A percentile compares a stretch with the other conserved stretches of the same genome.
phyloP scores from a whole-genome alignment of 2,329 filamentous ascomycete species.

The Fusarium tricinctum region DNA sequence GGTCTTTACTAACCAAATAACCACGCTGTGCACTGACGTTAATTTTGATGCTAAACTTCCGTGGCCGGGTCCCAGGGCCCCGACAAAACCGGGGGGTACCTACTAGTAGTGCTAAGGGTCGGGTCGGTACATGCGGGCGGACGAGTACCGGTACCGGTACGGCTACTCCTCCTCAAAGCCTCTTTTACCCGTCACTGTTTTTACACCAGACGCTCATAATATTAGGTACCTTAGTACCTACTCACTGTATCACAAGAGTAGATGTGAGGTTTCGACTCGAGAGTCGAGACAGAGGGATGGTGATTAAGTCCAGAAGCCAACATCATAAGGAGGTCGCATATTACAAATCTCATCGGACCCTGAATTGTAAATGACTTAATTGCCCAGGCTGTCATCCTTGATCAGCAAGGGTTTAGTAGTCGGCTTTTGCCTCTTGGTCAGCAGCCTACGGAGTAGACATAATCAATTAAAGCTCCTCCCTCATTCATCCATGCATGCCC shows the following conservation, averaged over 20 bases:
- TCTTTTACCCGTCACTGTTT: conserved; percentile 34
- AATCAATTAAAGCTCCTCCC: background rate
- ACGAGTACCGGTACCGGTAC: conserved; percentile 14
- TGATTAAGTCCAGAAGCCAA: background rate
- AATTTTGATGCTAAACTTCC: conserved; percentile 25
- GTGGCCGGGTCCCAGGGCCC: conserved; percentile 25
- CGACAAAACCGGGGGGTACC: conserved; percentile 26
- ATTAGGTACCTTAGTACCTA: too few relatives aligned
- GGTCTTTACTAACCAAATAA: conserved; percentile 14
- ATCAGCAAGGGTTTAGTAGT: conserved; percentile 33
- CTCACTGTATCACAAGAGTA: conserved; percentile 10
- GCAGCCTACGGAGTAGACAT: conserved; percentile 8
- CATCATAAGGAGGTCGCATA: background rate
- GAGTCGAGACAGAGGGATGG: conserved; percentile 5
- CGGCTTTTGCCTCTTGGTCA: conserved; percentile 27
- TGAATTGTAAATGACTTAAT: conserved; percentile 20
- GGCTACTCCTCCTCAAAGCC: conserved; percentile 25
- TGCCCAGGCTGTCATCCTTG: conserved; percentile 34
- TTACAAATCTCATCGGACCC: conserved; percentile 25
- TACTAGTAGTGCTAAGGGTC: conserved; percentile 2
- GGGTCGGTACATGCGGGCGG: conserved; percentile 30
- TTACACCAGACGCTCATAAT: background rate
- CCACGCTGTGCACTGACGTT: conserved; percentile 23
- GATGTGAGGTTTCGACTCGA: conserved; percentile 16
- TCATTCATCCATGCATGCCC: background rate